Percentiles rank a stretch among this genome's conserved stretches.
Evolutionary conservation across 306 rosid species (phyloP).

Genomic region (Sicyos baderoa): DNA sequence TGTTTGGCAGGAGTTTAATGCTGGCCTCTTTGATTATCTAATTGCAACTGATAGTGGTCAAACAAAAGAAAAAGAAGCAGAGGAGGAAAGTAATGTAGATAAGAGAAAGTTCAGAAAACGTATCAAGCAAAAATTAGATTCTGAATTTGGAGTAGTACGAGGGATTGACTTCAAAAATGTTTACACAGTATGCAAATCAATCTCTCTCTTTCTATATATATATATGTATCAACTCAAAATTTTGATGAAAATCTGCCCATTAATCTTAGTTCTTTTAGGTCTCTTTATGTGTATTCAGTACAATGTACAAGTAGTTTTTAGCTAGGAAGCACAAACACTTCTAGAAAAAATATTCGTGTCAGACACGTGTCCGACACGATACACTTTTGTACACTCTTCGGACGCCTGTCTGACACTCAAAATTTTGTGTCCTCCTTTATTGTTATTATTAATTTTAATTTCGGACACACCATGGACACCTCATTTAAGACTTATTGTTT

Average conservation of each 20-base stretch:
- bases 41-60: conserved; percentile 80
- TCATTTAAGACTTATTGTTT: too few relatives aligned
- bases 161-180: conserved; percentile 94
- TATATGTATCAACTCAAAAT: not conserved
- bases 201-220: not conserved
- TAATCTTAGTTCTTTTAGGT: not conserved
- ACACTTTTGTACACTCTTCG: too few relatives aligned
- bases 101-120: conserved; percentile 37
- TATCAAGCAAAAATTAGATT: conserved; percentile 51
- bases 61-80: conserved; percentile 58
- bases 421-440: too few relatives aligned
- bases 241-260: not conserved
- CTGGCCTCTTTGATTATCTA: conserved; percentile 90
- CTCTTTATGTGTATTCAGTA: not conserved
- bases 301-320: too few relatives aligned
- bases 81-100: conserved; percentile 35
- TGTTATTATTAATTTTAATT: too few relatives aligned
- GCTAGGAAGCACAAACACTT: too few relatives aligned
- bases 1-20: conserved; percentile 82
- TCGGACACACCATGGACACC: too few relatives aligned
- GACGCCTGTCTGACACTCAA: too few relatives aligned
- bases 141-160: conserved; percentile 94
- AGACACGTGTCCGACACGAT: too few relatives aligned
- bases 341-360: too few relatives aligned
- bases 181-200: conserved; percentile 54